Percentiles rank a stretch among this genome's conserved stretches.
Conservation (phyloP, 768 basidiomycete genomes). For the Mrakia hoshinonis region DNA sequence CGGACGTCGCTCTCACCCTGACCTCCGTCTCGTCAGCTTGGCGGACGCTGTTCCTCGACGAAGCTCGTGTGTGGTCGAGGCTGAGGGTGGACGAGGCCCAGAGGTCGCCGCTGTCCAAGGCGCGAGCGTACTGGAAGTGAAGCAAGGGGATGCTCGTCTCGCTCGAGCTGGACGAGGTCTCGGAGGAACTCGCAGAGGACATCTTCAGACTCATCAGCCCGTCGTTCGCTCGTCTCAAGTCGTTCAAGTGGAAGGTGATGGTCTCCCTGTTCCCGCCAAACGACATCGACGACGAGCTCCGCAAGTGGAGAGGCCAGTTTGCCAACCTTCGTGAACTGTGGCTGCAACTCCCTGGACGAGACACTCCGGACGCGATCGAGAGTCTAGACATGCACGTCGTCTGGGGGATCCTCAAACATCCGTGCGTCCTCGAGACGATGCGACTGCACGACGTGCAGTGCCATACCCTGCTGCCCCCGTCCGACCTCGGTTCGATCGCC, state of each 20-base stretch:
- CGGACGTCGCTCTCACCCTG: conserved; percentile 29
- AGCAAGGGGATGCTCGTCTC: conserved; percentile 47
- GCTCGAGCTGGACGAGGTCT: conserved; percentile 33
- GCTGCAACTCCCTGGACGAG: not conserved
- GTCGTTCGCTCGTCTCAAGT: not conserved
- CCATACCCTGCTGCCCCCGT: not conserved
- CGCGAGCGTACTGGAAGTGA: conserved; percentile 53
- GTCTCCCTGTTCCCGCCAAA: too few relatives aligned
- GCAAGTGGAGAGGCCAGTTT: not conserved
- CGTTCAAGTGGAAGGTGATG: not conserved
- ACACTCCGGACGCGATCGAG: not conserved
- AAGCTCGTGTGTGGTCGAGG: conserved; percentile 22
- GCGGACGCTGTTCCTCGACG: conserved; percentile 15
- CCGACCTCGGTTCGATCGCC: conserved; percentile 2
- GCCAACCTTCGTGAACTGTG: not conserved
- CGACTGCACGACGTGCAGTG: not conserved
- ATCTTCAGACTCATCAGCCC: not conserved
- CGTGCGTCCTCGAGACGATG: not conserved
- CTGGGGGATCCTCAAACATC: not conserved
- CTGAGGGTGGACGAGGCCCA: conserved; percentile 13
- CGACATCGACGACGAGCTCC: not conserved
- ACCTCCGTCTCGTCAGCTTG: conserved; percentile 27
- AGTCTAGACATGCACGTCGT: not conserved
- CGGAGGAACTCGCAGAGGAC: not conserved
- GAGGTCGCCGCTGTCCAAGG: conserved; percentile 48